A percentile compares a stretch with the other conserved stretches of the same genome.
Evolutionary conservation across 2,329 filamentous ascomycete genomes (phyloP).

Genomic region (Paradendryphiella salina): DNA sequence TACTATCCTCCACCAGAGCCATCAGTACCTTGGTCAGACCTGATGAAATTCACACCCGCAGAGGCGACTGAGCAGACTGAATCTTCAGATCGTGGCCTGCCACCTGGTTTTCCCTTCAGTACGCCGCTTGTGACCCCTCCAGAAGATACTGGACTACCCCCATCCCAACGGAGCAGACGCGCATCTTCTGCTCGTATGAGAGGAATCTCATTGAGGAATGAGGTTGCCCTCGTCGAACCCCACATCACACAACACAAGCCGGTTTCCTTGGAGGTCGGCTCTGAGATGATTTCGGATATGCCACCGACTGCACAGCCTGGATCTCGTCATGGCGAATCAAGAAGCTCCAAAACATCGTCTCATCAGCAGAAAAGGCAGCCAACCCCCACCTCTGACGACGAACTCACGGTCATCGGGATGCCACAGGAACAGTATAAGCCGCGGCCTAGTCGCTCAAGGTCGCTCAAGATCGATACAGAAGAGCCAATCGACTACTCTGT

Average conservation of each 20-base stretch:
- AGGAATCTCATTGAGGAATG: conserved; percentile 10
- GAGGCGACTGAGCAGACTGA: conserved; percentile 16
- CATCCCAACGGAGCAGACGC: conserved; percentile 13
- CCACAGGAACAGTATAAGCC: conserved; percentile 44
- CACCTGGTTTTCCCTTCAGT: not conserved
- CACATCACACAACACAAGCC: not conserved
- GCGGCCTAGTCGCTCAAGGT: conserved; percentile 44
- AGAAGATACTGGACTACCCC: not conserved
- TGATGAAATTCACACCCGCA: conserved; percentile 30
- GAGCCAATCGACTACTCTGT: conserved; percentile 38
- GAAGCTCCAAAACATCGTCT: not conserved
- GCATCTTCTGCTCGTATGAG: conserved; percentile 8
- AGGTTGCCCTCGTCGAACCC: not conserved
- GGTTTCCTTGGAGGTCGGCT: not conserved
- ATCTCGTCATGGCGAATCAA: not conserved
- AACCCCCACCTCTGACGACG: conserved; percentile 28
- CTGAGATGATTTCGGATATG: not conserved
- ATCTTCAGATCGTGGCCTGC: conserved; percentile 10
- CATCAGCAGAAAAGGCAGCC: conserved; percentile 5
- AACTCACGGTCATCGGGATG: conserved; percentile 26
- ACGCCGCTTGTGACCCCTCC: not conserved
- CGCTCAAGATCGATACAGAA: conserved; percentile 25
- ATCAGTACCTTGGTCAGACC: conserved; percentile 46
- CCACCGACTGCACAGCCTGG: not conserved
- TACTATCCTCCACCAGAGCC: conserved; percentile 32